Evolutionary conservation across 75 land plant species (phyloP), one percentile per base, ranked within the genome.

Genomic region (Cupressus sempervirens): DNA sequence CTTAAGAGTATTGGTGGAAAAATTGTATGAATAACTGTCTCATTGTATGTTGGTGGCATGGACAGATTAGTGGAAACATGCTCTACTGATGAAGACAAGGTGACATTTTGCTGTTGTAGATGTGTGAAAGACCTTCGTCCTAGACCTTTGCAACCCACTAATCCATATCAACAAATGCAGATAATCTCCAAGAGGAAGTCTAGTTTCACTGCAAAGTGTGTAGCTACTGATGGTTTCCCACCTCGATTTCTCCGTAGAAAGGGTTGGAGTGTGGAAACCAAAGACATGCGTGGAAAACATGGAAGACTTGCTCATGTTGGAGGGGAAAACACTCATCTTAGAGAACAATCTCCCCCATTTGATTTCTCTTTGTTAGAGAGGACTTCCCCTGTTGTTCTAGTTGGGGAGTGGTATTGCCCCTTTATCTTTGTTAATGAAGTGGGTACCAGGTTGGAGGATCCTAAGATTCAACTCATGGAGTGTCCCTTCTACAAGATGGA

Each of bases 161-260:
- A 90, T 62, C 3, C 41, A 38, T 83, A 86, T 62, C 93, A 91
- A 67, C 93, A 89, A 48, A 46, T 91, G 70, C 82, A 86, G 77
- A 86, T 91, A 15, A 83, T 56, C 11, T 48, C 82, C 12, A 68
- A 46, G 35, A 85, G 76, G 34, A 34, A 81, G 3, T 48, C 52
- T 2, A 2, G 58, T 13, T 92, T 90, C 76, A 43, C 26, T 1
- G 83, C 91, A 38, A 84, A 50, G 15, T 12, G 53, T 15, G 13
- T 50, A 50, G 53, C 53, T 50, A 12, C 53, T 50, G 15, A 50
- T 50, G 53, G 53, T 50, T 12, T 50, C 14, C 53, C 53, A 12
- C 14, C 53, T 50, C 0, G 1, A 50, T 1, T 50, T 3, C 15
- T 50, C 15, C 53, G 53, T 11, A 50, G 0, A 15, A 13, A 12